Base-by-base conservation (phyloP, 129 eudicot species). In the Flaveria brownii region DNA sequence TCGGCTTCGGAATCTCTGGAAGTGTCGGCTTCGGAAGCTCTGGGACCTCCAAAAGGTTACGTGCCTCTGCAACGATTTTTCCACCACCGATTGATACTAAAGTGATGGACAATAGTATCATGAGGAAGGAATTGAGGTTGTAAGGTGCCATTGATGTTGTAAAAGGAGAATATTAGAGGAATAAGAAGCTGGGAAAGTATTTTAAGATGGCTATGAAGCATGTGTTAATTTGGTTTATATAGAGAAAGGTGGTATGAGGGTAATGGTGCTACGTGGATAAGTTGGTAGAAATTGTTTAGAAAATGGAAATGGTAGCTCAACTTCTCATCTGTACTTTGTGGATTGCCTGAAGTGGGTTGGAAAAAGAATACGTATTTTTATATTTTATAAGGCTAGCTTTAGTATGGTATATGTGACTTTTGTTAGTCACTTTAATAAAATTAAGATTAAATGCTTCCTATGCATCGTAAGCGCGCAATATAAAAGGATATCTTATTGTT, bases 21-120 rank as follows among this genome's bases (percentile, higher is more conserved):
- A 77, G 0, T 15, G 39, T 6, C 0, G 47, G 75, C 43, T 68
- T 77, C 10, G 81, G 75, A 46, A 76, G 15, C 71, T 74, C 84
- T 2, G 77, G 57, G 28, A 15, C 11, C 66, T 78, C 82, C 77
- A 78, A 78, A 28, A 78, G 82, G 8, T 30, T 60, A 6, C 82
- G 82, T 45, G 82, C 82, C 54, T 78, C 56, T 4, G 26, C 46
- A 16, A 23, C 3, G 28, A 46, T 17, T 20, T 12, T 61, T 49
- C 72, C 77, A 17, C 65, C 72, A 49, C 8, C 22, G 0, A 49
- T 14, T 30, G 77, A 60, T 57, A 36, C 41, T 59, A 78, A 78
- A 60, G 77, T 59, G 71, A 78, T 23, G 15, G 71, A 60, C 62
- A 78, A 16, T 22, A 78, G 42, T 16, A 61, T 61, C 25, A 78